Conservation (phyloP, 169 alveolate genomes). For the Miamiensis avidus region DNA sequence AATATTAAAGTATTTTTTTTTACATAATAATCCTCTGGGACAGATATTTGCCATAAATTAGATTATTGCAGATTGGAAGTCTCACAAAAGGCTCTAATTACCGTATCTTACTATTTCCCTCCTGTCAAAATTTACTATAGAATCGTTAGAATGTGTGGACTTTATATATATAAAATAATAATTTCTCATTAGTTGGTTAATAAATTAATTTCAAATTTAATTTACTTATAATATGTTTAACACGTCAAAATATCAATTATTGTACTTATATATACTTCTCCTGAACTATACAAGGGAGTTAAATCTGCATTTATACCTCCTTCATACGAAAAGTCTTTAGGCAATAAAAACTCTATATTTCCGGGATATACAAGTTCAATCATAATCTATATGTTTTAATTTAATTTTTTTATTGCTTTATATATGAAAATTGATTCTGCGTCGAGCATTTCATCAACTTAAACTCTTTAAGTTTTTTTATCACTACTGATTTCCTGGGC, state of each 20-base stretch:
- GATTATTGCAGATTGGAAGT: conserved; percentile 72
- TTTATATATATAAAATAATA: too few relatives aligned
- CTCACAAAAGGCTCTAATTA: conserved; percentile 72
- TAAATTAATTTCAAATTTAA: too few relatives aligned
- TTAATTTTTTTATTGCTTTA: conserved; percentile 83
- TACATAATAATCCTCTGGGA: conserved; percentile 77
- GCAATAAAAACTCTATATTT: conserved; percentile 80
- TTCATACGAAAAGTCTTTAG: conserved; percentile 59
- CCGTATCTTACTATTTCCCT: conserved; percentile 56
- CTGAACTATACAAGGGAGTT: conserved; percentile 80
- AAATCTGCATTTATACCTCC: conserved; percentile 52
- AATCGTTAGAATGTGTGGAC: conserved; percentile 80
- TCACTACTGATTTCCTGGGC: conserved; percentile 64
- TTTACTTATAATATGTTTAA: conserved; percentile 72
- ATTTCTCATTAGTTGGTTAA: not conserved
- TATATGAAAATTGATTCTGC: conserved; percentile 82
- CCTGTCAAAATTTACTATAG: conserved; percentile 76
- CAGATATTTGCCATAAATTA: conserved; percentile 82
- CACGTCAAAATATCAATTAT: conserved; percentile 83
- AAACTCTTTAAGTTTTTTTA: conserved; percentile 41
- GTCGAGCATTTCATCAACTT: conserved; percentile 84
- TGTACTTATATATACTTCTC: conserved; percentile 84
- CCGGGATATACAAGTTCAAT: conserved; percentile 78
- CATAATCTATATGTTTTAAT: conserved; percentile 75
- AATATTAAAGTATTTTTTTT: not conserved